These are phyloP conservation scores for Aspergillus pseudoglaucus DNA, from an alignment of 2,329 filamentous ascomycete genomes.

Conservation along the genomic window DNA sequence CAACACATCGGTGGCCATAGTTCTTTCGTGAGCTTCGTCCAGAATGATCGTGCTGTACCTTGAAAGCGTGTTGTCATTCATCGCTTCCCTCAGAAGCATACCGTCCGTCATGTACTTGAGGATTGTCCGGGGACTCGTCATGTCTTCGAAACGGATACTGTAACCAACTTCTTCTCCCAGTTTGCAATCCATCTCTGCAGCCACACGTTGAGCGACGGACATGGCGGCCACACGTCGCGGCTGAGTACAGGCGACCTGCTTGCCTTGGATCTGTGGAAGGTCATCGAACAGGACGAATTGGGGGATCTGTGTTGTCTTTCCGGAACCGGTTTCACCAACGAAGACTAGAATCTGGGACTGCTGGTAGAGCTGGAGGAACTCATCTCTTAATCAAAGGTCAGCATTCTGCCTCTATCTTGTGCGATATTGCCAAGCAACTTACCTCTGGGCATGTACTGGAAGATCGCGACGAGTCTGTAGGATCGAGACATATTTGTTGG, in stretches of 20 bases:
- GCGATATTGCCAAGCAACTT: conserved; percentile 21
- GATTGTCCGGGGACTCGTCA: conserved; percentile 77
- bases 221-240: conserved; percentile 96
- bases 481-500: conserved; percentile 83
- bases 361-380: conserved; percentile 91
- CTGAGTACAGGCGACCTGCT: conserved; percentile 95
- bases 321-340: conserved; percentile 97
- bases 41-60: conserved; percentile 98
- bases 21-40: conserved; percentile 97
- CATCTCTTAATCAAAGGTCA: conserved; percentile 52
- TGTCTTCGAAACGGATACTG: conserved; percentile 97
- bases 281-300: conserved; percentile 98
- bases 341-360: conserved; percentile 94
- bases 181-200: conserved; percentile 89
- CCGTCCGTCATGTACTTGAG: conserved; percentile 99
- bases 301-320: conserved; percentile 98
- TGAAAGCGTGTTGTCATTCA: conserved; percentile 86
- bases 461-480: conserved; percentile 75
- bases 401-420: not conserved
- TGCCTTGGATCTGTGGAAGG: conserved; percentile 74
- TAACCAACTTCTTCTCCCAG: conserved; percentile 95
- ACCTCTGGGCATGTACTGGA: conserved; percentile 87
- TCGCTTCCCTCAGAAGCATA: conserved; percentile 93
- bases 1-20: conserved; percentile 90
- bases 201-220: conserved; percentile 97